Evolutionary conservation across 2,329 filamentous ascomycete species (phyloP).

Genomic region (Botrytis squamosa): DNA sequence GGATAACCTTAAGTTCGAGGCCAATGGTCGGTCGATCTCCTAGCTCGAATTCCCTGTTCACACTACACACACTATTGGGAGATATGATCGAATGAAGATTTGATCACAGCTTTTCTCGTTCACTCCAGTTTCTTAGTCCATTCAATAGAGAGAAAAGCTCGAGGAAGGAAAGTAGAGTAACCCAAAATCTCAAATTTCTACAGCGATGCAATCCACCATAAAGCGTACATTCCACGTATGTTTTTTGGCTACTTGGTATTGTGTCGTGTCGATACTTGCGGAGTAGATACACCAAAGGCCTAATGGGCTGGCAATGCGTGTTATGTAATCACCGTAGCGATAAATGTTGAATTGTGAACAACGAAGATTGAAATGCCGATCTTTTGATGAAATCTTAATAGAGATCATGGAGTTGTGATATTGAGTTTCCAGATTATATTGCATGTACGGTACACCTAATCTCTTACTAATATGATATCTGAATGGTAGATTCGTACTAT

Average conservation of each 20-base stretch:
- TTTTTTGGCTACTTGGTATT: not conserved
- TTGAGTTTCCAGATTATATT: not conserved
- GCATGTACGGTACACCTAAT: not conserved
- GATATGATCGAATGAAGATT: not conserved
- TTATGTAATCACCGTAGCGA: not conserved
- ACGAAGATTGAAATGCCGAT: not conserved
- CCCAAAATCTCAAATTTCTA: not conserved
- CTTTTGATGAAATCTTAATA: not conserved
- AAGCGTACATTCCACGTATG: not conserved
- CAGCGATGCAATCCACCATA: not conserved
- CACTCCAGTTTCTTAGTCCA: not conserved
- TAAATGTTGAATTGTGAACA: not conserved
- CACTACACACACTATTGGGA: not conserved
- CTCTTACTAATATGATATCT: not conserved
- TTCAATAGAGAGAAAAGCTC: slow-evolving; percentile 4
- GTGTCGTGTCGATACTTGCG: not conserved
- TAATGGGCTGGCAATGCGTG: not conserved
- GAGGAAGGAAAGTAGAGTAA: not conserved
- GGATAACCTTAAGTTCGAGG: not conserved
- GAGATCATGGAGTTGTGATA: not conserved
- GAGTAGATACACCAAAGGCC: not conserved
- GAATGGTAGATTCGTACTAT: not conserved
- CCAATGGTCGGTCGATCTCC: not conserved
- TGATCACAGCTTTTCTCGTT: not conserved
- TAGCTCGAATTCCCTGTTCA: not conserved